Conservation (phyloP, 768 basidiomycete genomes). For the Butyriboletus loyo region DNA sequence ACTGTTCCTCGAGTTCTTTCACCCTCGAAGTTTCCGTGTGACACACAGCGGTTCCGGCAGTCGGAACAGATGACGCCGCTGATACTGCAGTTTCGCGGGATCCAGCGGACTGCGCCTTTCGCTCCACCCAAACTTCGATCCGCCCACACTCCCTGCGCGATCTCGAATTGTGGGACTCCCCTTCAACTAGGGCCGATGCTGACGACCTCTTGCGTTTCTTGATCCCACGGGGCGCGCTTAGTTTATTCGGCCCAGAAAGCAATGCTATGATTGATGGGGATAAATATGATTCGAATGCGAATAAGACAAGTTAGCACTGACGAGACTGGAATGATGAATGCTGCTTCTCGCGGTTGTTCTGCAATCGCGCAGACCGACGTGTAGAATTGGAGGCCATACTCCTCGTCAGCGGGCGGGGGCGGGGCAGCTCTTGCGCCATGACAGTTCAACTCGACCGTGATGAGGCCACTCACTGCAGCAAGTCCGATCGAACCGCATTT, state of each 20-base stretch:
- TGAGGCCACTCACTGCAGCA: background rate
- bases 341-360: background rate
- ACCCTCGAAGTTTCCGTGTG: constrained; percentile 37
- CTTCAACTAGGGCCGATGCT: background rate
- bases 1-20: constrained; percentile 43
- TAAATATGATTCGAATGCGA: background rate
- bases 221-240: background rate
- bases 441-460: background rate
- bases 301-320: constrained; percentile 10
- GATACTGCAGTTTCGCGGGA: constrained; percentile 1
- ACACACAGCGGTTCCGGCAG: constrained; percentile 13
- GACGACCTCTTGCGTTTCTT: constrained; percentile 12
- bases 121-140: constrained; percentile 2
- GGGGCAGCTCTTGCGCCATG: constrained; percentile 21
- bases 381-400: constrained; percentile 17
- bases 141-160: constrained; percentile 14
- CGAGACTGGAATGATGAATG: constrained; percentile 3
- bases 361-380: constrained; percentile 27
- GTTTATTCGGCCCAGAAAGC: background rate
- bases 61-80: background rate
- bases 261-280: constrained; percentile 7
- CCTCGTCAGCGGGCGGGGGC: constrained; percentile 21
- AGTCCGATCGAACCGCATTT: constrained; percentile 20
- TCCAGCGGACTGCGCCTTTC: background rate
- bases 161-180: background rate